Base-by-base conservation (phyloP, 495 filamentous ascomycete species). In the Apiosordaria backusii region DNA sequence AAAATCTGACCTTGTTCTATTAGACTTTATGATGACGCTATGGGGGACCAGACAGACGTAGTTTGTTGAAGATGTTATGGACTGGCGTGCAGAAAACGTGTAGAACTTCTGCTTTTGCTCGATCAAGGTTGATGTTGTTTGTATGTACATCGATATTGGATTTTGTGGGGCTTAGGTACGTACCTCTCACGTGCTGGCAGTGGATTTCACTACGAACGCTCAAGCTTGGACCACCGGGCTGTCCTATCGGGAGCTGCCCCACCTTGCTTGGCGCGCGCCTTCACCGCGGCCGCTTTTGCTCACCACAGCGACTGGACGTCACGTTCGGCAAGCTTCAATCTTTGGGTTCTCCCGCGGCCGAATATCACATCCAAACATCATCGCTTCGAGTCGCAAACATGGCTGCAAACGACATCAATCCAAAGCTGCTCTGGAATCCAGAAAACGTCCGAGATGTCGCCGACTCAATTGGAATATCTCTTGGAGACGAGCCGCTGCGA, bases 391-490 rank as follows among this genome's bases (percentile, higher is more conserved):
- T 53, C 52, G 22, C 52, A 35, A 71, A 66, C 29, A 74, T 74
- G 72, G 70, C 72, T 57, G 60, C 71, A 9, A 65, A 65, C 60
- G 74, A 76, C 15, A 71, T 64, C 53, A 45, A 45, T 45, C 74
- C 73, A 0, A 80, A 78, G 57, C 75, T 85, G 6, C 86, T 96
- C 71, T 99, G 95, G 95, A 97, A 97, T 75, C 90, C 90, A 22
- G 96, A 99, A 70, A 98, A 95, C 67, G 90, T 98, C 68, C 85
- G 86, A 70, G 95, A 99, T 74, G 92, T 98, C 53, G 94, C 94
- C 57, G 95, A 99, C 74, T 97, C 95, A 5, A 88, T 97, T 62
- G 95, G 95, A 50, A 92, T 98, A 66, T 78, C 85, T 62, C 83
- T 99, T 63, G 83, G 82, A 71, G 90, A 95, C 52, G 93, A 97